Conservation (phyloP, 1,284 basidiomycete species). For the Chalciporus sp. region DNA sequence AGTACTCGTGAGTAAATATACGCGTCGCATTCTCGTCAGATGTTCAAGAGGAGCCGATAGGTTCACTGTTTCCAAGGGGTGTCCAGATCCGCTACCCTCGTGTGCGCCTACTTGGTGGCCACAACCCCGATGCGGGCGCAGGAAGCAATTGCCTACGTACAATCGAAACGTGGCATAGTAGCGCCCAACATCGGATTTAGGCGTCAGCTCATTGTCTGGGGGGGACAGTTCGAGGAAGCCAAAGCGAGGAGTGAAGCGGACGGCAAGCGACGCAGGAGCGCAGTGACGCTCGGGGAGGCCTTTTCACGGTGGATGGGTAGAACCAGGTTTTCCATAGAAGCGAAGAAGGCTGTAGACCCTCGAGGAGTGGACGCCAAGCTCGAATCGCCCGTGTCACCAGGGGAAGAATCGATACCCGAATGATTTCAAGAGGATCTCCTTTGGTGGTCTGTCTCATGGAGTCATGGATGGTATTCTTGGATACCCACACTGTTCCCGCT, state of each 20-base stretch:
- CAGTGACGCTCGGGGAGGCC: slow-evolving; percentile 3
- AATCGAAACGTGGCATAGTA: slow-evolving; percentile 57
- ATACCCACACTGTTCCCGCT: background rate
- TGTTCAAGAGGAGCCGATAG: slow-evolving; percentile 31
- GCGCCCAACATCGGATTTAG: slow-evolving; percentile 70
- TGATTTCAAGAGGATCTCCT: background rate
- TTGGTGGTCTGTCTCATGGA: no score
- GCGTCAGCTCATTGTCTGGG: slow-evolving; percentile 58
- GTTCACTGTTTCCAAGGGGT: slow-evolving; percentile 84
- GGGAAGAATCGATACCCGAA: background rate
- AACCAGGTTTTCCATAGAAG: background rate
- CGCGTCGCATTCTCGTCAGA: slow-evolving; percentile 40
- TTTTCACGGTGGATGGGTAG: slow-evolving; percentile 26
- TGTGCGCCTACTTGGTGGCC: slow-evolving; percentile 80
- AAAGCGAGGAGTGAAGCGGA: slow-evolving; percentile 22
- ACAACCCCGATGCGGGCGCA: slow-evolving; percentile 53
- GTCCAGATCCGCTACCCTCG: slow-evolving; percentile 78
- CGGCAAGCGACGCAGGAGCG: slow-evolving; percentile 11
- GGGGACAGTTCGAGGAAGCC: slow-evolving; percentile 34
- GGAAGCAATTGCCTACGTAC: slow-evolving; percentile 58
- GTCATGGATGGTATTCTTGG: background rate
- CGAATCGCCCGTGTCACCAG: background rate
- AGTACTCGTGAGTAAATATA: slow-evolving; percentile 57
- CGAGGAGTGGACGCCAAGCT: background rate
- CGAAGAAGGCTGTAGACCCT: background rate